Conservation (phyloP, 768 basidiomycete species). For the Naematelia encephala region DNA sequence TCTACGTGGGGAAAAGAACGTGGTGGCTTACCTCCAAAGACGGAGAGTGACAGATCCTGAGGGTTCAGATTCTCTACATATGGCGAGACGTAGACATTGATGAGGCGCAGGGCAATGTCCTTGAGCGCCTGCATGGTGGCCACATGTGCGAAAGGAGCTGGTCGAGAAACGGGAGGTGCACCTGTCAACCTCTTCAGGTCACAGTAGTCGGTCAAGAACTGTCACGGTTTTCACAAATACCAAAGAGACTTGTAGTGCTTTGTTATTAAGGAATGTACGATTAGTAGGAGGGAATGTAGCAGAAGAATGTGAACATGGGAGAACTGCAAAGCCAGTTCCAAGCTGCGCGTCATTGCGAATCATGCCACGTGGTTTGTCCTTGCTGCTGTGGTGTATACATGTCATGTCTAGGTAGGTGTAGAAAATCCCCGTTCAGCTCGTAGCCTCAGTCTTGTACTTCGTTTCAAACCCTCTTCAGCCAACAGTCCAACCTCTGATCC, state of each 20-base stretch:
- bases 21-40: constrained; percentile 32
- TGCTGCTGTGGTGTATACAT: too few species aligned
- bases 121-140: constrained; percentile 40
- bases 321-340: not conserved
- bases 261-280: too few species aligned
- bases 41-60: constrained; percentile 83
- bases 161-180: too few species aligned
- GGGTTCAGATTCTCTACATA: constrained; percentile 96
- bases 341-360: not conserved
- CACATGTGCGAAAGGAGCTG: not conserved
- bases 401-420: not conserved
- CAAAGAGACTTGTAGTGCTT: too few species aligned
- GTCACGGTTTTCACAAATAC: too few species aligned
- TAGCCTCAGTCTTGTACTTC: not conserved
- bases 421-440: not conserved
- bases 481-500: not conserved
- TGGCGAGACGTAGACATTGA: constrained; percentile 86
- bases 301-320: not conserved
- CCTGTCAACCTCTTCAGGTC: too few species aligned
- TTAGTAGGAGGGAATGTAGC: too few species aligned
- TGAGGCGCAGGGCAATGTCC: constrained; percentile 48
- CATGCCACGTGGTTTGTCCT: not conserved
- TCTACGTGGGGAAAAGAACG: not conserved
- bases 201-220: too few species aligned
- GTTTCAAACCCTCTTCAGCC: not conserved